A percentile compares a stretch with the other conserved stretches of the same genome.
These are phyloP conservation scores for Colletotrichum phormii DNA, from an alignment of 2,329 filamentous ascomycete genomes.

Conservation along the genomic window DNA sequence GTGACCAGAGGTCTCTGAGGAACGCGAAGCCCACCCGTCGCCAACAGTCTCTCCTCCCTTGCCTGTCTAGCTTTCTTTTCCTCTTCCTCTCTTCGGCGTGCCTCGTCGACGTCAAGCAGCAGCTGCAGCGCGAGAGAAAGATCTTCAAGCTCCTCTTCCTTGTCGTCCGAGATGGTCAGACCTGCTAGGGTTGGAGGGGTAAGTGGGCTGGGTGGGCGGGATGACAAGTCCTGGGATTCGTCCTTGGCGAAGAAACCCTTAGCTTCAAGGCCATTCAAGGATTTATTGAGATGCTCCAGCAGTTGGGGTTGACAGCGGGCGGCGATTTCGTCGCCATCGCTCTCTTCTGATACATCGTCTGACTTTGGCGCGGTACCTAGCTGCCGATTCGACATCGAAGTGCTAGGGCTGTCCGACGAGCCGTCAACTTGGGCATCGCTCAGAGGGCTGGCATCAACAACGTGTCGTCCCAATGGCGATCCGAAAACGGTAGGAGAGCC, in stretches of 20 bases:
- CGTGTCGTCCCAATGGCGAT: constrained; percentile 7
- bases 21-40: constrained; percentile 33
- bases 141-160: constrained; percentile 35
- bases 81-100: constrained; percentile 31
- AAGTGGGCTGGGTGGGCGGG: constrained; percentile 12
- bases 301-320: constrained; percentile 13
- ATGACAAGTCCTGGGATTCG: neutral
- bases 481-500: neutral
- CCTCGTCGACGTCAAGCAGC: constrained; percentile 28
- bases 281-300: constrained; percentile 17
- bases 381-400: neutral
- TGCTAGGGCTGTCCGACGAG: constrained; percentile 4
- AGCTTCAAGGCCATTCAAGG: constrained; percentile 16
- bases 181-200: constrained; percentile 9
- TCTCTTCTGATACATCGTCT: constrained; percentile 16
- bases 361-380: neutral
- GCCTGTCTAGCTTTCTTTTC: constrained; percentile 15
- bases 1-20: constrained; percentile 25
- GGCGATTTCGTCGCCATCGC: constrained; percentile 5
- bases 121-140: constrained; percentile 29
- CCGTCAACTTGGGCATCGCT: constrained; percentile 15
- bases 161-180: constrained; percentile 34
- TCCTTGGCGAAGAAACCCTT: constrained; percentile 8
- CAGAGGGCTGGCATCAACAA: neutral
- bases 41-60: constrained; percentile 17